Base-by-base conservation (phyloP, 2,329 filamentous ascomycete genomes). In the Xylariaceae sp. region DNA sequence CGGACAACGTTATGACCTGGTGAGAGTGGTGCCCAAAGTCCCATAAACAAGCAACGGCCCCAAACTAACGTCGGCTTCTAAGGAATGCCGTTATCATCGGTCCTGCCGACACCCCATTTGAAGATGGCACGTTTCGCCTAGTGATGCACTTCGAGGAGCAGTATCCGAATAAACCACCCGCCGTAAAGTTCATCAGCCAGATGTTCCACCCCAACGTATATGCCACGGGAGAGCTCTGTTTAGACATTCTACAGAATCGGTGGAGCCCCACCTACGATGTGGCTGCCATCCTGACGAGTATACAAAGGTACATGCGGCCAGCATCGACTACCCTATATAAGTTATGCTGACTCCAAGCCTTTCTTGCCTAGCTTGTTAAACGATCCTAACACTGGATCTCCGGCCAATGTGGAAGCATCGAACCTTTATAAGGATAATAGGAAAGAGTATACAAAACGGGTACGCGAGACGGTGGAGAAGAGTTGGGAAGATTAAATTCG, bases 131-230 rank as follows among this genome's bases (percentile, higher is more conserved):
- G 27, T 99, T 99, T 72, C 82, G 92, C 62, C 85, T 99, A 8
- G 91, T 97, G 50, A 97, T 99, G 92, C 91, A 96, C 70, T 99
- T 99, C 65, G 94, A 97, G 70, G 94, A 99, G 72, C 91, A 96
- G 68, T 99, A 99, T 67, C 94, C 94, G 32, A 99, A 97, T 76
- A 97, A 97, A 72, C 94, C 94, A 4, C 94, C 94, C 0, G 88
- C 91, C 35, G 94, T 97, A 74, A 97, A 97, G 70, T 99, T 99
- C 72, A 95, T 99, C 71, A 95, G 89, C 73, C 85, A 94, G 71
- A 99, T 99, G 94, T 99, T 99, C 73, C 94, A 99, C 67, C 94
- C 94, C 19, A 99, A 99, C 69, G 94, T 99, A 54, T 99, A 99
- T 71, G 91, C 89, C 51, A 97, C 91, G 0, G 94, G 94, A 58